These are phyloP conservation scores for Rhizopogon parksii DNA, from an alignment of 1,284 basidiomycete genomes.

Conservation along the genomic window DNA sequence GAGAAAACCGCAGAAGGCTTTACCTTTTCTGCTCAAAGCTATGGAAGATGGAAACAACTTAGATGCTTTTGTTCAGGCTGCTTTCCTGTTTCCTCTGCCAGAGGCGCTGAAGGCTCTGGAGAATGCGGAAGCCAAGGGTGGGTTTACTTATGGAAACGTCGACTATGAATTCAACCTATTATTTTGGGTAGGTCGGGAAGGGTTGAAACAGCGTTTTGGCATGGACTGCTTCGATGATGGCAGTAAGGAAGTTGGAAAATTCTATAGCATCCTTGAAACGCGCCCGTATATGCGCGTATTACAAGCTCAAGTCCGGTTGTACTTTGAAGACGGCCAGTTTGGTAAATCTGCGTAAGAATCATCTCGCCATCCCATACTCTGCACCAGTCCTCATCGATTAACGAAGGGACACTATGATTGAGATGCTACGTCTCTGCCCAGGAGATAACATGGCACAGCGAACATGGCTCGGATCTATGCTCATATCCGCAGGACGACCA, in stretches of 20 bases:
- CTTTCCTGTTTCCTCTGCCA: constrained; percentile 20
- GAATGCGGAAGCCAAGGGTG: constrained; percentile 14
- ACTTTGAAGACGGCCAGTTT: constrained; percentile 29
- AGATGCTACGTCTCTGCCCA: constrained; percentile 34
- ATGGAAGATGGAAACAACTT: constrained; percentile 26
- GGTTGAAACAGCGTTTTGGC: constrained; percentile 26
- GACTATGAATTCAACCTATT: not conserved
- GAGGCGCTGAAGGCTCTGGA: constrained; percentile 17
- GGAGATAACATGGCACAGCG: constrained; percentile 30
- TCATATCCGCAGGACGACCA: constrained; percentile 22
- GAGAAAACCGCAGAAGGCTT: constrained; percentile 20
- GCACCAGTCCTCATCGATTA: not conserved
- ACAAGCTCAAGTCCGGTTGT: constrained; percentile 31
- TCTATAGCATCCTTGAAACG: constrained; percentile 34
- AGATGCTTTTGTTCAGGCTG: constrained; percentile 23
- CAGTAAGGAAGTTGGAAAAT: constrained; percentile 28
- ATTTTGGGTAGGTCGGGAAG: constrained; percentile 21
- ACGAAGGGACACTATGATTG: constrained; percentile 30
- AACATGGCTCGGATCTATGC: constrained; percentile 27
- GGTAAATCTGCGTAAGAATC: constrained; percentile 30
- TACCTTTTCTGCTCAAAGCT: constrained; percentile 23
- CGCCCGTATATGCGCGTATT: constrained; percentile 40
- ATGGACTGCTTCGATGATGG: constrained; percentile 34
- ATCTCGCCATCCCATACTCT: not conserved
- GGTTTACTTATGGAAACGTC: not conserved